Percentiles rank a stretch among this genome's conserved stretches.
Conservation (phyloP, 164 flowering plant genomes). For the Umbilicus rupestris region DNA sequence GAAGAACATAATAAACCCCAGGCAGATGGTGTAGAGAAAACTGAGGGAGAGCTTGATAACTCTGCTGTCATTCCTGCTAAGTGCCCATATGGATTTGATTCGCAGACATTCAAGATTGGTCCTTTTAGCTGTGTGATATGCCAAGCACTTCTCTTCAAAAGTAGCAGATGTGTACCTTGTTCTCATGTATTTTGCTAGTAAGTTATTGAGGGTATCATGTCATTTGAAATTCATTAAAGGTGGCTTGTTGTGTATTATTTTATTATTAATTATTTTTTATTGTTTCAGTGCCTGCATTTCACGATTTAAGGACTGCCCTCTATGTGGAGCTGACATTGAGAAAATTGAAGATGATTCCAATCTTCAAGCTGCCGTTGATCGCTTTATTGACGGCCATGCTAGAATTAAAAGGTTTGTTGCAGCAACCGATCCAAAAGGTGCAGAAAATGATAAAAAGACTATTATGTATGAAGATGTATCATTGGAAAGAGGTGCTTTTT, state of each 20-base stretch:
- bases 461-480: conserved; percentile 90
- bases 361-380: conserved; percentile 74
- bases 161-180: conserved; percentile 79
- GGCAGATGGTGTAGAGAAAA: conserved; percentile 16
- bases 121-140: conserved; percentile 91
- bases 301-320: conserved; percentile 81
- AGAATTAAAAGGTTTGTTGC: conserved; percentile 72
- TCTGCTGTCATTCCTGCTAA: conserved; percentile 37
- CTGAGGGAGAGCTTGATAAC: conserved; percentile 22
- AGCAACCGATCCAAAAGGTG: conserved; percentile 25
- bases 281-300: conserved; percentile 46
- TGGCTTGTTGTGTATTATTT: background rate
- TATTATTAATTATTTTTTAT: background rate
- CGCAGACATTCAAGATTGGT: conserved; percentile 76
- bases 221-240: background rate
- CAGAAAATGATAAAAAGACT: conserved; percentile 24
- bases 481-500: conserved; percentile 85
- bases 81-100: conserved; percentile 89
- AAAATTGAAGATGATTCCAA: conserved; percentile 56
- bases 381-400: conserved; percentile 93
- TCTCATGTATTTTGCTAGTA: conserved; percentile 92
- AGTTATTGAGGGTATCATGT: conserved; percentile 12
- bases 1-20: background rate
- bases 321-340: conserved; percentile 95
- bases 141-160: conserved; percentile 81